phyloP scores from a whole-genome alignment of 164 flowering plant genomes.

The Hamamelis virginiana region DNA sequence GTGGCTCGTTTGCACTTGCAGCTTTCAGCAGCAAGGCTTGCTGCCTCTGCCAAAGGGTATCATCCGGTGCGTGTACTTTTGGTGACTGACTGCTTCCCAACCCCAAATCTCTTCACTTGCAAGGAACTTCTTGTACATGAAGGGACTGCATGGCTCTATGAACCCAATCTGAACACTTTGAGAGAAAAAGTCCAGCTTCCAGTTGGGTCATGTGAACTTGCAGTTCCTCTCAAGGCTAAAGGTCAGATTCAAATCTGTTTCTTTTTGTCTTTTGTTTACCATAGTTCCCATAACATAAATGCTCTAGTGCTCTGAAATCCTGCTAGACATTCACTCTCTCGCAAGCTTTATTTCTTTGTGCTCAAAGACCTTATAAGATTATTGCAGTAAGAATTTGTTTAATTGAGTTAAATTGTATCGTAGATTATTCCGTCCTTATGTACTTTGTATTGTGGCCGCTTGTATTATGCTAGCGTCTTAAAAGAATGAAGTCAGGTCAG shows the following conservation, averaged over 20 bases:
- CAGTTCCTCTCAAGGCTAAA: slow-evolving; percentile 45
- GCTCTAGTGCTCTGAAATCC: neutral
- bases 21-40: slow-evolving; percentile 53
- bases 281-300: neutral
- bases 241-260: slow-evolving; percentile 26
- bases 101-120: slow-evolving; percentile 50
- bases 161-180: slow-evolving; percentile 39
- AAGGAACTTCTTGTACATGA: slow-evolving; percentile 42
- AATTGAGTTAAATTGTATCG: too few relatives aligned
- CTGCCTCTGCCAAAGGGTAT: slow-evolving; percentile 36
- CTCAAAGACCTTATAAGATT: too few relatives aligned
- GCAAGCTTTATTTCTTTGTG: too few relatives aligned
- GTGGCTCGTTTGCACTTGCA: slow-evolving; percentile 59
- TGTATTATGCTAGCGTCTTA: neutral
- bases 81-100: slow-evolving; percentile 44
- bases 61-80: slow-evolving; percentile 45
- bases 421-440: too few relatives aligned
- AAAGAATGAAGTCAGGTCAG: neutral
- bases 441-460: too few relatives aligned
- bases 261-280: neutral
- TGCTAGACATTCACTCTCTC: too few relatives aligned
- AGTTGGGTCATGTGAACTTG: slow-evolving; percentile 60
- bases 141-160: slow-evolving; percentile 48
- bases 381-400: too few relatives aligned
- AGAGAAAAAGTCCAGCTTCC: slow-evolving; percentile 53